Conservation (phyloP, 2,329 filamentous ascomycete genomes). For the Cyclaneusma minus region DNA sequence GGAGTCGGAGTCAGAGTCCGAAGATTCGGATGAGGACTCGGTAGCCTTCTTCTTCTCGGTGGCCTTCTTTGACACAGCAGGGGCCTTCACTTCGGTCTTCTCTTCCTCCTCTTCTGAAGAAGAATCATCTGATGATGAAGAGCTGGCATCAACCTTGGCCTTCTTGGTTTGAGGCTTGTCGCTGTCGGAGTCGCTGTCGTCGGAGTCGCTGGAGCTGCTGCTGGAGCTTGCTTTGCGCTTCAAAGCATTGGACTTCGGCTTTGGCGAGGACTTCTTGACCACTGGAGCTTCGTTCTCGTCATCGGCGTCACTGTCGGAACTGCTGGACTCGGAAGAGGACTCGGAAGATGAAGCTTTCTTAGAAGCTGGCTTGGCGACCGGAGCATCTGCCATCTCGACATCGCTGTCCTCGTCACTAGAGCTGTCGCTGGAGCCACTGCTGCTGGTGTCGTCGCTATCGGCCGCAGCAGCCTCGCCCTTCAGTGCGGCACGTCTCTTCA, state of each 20-base stretch:
- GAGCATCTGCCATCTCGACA: conserved; percentile 18
- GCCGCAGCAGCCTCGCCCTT: too few species aligned
- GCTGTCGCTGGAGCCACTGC: conserved; percentile 15
- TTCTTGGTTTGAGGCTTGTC: conserved; percentile 37
- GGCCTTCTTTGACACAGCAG: too few species aligned
- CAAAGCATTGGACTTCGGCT: conserved; percentile 23
- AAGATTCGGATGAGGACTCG: conserved; percentile 1
- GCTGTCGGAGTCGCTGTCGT: conserved; percentile 26
- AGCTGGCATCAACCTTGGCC: conserved; percentile 23
- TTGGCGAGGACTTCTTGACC: conserved; percentile 12
- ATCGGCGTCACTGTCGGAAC: conserved; percentile 33
- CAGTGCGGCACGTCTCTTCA: too few species aligned
- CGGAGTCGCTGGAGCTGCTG: conserved; percentile 24
- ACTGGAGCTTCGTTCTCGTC: conserved; percentile 26
- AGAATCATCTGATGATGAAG: conserved; percentile 9
- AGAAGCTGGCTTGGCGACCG: conserved; percentile 14
- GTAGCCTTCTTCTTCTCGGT: background rate
- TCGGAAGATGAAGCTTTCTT: conserved; percentile 20
- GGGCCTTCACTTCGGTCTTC: too few species aligned
- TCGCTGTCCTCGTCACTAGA: conserved; percentile 21
- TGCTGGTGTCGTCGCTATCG: conserved; percentile 2
- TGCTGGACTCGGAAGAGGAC: conserved; percentile 22
- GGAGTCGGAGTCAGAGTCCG: conserved; percentile 12
- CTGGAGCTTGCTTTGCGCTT: conserved; percentile 37
- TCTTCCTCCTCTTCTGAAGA: too few species aligned